Evolutionary conservation across 148 eudicot genomes (phyloP), one percentile per base, ranked within the genome.

Genomic region (Limonium bicolor): DNA sequence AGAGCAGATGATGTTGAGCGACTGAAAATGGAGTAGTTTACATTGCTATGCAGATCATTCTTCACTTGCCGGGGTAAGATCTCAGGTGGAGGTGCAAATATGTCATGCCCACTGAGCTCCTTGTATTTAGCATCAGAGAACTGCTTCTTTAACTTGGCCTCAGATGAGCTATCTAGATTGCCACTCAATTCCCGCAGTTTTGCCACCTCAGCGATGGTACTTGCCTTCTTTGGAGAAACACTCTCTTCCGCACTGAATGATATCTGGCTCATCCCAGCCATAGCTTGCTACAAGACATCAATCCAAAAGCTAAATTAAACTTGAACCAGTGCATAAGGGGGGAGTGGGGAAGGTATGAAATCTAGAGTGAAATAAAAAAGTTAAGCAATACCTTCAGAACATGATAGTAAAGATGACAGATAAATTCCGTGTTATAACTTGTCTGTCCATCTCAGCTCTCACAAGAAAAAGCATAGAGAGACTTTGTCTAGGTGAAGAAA

Each of bases 91-190:
- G 58, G 50, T 8, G 39, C 58, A 19, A 54, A 54, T n/a, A 54
- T 54, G 21, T 42, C n/a, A 42, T 54, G 48, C 6, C 58, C 58
- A 43, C 58, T 54, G 30, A 54, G 58, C 40, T 54, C 58, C 41
- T 54, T 54, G 49, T 49, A 42, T 15, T 54, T 54, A 4, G 58
- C 58, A 54, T 54, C 40, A 3, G 58, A 54, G 6, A 41, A 29
- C 15, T 54, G 58, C 36, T 54, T 54, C 50, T 54, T 31, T 22
- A 54, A 13, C 5, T 14, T 29, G 19, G 39, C 40, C 10, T 54
- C 58, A 6, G 39, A 42, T 21, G 28, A 0, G 21, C 58, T 42
- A 24, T 54, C 58, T 36, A 54, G n/a, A 15, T 41, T 54, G 1
- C 58, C 58, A 5, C 58, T 54, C 31, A 54, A 34, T 31, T 54